Conservation (phyloP, 352 stramenopile species). For the Globisporangium cylindrosporum region DNA sequence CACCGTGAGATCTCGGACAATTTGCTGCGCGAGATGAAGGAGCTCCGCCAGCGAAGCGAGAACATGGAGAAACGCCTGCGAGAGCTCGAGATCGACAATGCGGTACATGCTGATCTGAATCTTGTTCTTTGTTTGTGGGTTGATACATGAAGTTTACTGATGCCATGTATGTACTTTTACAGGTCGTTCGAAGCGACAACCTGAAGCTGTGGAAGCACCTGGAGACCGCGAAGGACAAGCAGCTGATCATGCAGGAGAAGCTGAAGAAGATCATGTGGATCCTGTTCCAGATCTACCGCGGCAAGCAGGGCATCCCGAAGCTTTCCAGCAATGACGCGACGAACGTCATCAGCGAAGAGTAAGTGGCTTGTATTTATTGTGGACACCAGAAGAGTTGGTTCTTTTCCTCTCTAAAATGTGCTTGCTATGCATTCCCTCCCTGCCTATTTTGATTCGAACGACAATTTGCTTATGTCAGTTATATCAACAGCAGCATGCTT, state of each 20-base stretch:
- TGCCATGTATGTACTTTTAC: neutral
- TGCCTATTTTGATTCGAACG: conserved; percentile 22
- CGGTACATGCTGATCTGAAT: conserved; percentile 29
- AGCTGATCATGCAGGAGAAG: conserved; percentile 89
- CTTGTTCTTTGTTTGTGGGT: neutral
- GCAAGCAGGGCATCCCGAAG: conserved; percentile 79
- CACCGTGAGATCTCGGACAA: conserved; percentile 80
- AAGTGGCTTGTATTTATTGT: conserved; percentile 29
- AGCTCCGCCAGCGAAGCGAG: conserved; percentile 77
- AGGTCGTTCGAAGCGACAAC: conserved; percentile 87
- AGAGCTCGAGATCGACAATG: conserved; percentile 86
- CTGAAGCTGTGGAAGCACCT: conserved; percentile 88
- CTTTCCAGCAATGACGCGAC: conserved; percentile 54
- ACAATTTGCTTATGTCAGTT: conserved; percentile 59
- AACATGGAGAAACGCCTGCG: conserved; percentile 86
- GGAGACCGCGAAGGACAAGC: conserved; percentile 82
- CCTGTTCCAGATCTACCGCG: conserved; percentile 86
- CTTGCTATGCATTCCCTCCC: conserved; percentile 15
- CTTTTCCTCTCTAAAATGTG: conserved; percentile 27
- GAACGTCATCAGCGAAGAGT: conserved; percentile 77
- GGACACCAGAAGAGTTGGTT: conserved; percentile 6
- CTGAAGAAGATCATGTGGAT: conserved; percentile 93
- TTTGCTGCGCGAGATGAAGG: conserved; percentile 81
- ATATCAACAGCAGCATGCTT: conserved; percentile 75
- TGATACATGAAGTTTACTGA: neutral